Percentiles rank a stretch among this genome's conserved stretches.
Conservation (phyloP, 148 eudicot species). For the Rhododendron ferrugineum region DNA sequence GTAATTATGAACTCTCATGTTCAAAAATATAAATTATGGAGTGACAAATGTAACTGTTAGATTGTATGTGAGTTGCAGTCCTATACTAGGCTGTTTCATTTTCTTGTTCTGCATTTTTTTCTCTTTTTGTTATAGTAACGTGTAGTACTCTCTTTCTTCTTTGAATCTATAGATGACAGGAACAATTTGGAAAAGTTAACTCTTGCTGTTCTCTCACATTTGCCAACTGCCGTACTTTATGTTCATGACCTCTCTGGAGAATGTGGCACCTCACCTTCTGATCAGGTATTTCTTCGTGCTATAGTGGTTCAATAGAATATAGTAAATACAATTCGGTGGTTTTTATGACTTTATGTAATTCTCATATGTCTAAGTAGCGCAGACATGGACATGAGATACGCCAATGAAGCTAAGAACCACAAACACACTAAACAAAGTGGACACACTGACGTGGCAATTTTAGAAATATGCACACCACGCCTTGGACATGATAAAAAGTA, state of each 20-base stretch:
- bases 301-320: background rate
- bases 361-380: background rate
- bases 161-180: slow-evolving; percentile 65
- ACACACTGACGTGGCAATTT: background rate
- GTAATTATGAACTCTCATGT: background rate
- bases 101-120: background rate
- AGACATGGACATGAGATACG: background rate
- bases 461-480: background rate
- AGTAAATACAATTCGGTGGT: background rate
- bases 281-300: slow-evolving; percentile 52
- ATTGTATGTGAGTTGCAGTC: background rate
- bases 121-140: background rate
- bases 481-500: background rate
- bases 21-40: background rate
- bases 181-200: slow-evolving; percentile 95
- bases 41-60: background rate
- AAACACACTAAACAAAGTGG: background rate
- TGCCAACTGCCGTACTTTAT: slow-evolving; percentile 94
- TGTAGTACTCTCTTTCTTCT: background rate
- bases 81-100: background rate
- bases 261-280: slow-evolving; percentile 91
- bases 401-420: background rate
- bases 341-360: background rate
- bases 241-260: slow-evolving; percentile 97
- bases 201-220: slow-evolving; percentile 91